phyloP scores from a whole-genome alignment of 2,329 filamentous ascomycete genomes.

The Apiospora arundinis region DNA sequence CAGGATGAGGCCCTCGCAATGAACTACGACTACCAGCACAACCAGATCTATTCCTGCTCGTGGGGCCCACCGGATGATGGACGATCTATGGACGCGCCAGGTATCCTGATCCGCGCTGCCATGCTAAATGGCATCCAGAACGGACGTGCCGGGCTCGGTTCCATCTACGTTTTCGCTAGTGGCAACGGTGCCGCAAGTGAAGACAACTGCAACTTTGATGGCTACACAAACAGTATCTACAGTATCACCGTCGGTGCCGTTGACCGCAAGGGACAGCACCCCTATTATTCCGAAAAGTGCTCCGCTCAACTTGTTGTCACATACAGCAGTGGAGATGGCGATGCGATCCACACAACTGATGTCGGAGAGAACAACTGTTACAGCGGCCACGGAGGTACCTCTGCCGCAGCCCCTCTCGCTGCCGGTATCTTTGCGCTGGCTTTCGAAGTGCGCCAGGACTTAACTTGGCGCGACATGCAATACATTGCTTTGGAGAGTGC shows the following conservation, averaged over 20 bases:
- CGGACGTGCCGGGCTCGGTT: slow-evolving; percentile 82
- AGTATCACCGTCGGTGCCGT: slow-evolving; percentile 96
- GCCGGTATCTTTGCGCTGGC: slow-evolving; percentile 92
- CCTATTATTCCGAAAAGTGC: slow-evolving; percentile 95
- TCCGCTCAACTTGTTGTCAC: slow-evolving; percentile 95
- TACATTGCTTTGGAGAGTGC: slow-evolving; percentile 88
- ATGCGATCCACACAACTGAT: slow-evolving; percentile 96
- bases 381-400: slow-evolving; percentile 87
- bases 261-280: slow-evolving; percentile 84
- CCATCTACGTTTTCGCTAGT: slow-evolving; percentile 95
- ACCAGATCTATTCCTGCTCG: slow-evolving; percentile 97
- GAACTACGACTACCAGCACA: slow-evolving; percentile 90
- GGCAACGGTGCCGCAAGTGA: slow-evolving; percentile 87
- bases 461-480: slow-evolving; percentile 94
- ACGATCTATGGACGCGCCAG: slow-evolving; percentile 89
- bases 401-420: slow-evolving; percentile 89
- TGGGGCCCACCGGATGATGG: slow-evolving; percentile 98
- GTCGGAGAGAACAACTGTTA: slow-evolving; percentile 85
- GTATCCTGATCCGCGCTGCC: slow-evolving; percentile 84
- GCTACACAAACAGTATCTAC: slow-evolving; percentile 99
- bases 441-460: slow-evolving; percentile 81
- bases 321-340: slow-evolving; percentile 88
- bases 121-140: slow-evolving; percentile 94
- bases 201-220: slow-evolving; percentile 99
- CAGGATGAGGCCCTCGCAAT: slow-evolving; percentile 90